Conservation (phyloP, 208 protist species). For the Herpetomonas samuelpessoai region DNA sequence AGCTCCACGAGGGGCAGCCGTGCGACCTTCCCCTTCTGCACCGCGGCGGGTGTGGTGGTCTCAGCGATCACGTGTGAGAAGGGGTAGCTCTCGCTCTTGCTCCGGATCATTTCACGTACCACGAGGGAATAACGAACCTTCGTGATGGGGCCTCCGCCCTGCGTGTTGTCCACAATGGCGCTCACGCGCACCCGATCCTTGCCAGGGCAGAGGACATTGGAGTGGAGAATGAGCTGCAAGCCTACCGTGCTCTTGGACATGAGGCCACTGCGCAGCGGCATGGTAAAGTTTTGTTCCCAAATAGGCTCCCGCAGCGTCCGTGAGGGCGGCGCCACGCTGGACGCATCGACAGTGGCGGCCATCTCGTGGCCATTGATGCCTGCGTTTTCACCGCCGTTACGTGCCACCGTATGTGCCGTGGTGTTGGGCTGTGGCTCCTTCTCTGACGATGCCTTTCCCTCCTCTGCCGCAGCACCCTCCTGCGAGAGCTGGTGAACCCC, state of each 20-base stretch:
- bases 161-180: slow-evolving; percentile 53
- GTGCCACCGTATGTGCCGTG: not conserved
- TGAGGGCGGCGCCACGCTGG: not conserved
- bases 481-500: not conserved
- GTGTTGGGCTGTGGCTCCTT: not conserved
- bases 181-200: slow-evolving; percentile 22
- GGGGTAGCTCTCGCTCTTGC: slow-evolving; percentile 26
- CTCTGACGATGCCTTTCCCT: not conserved
- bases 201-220: slow-evolving; percentile 10
- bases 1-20: slow-evolving; percentile 33
- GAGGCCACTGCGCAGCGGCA: slow-evolving; percentile 33
- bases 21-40: slow-evolving; percentile 33
- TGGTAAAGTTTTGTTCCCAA: slow-evolving; percentile 30
- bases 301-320: not conserved
- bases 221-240: not conserved
- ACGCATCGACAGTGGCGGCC: not conserved
- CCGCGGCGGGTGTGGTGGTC: slow-evolving; percentile 9
- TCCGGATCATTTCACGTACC: slow-evolving; percentile 35
- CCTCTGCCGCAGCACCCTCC: too few relatives aligned
- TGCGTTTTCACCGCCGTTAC: slow-evolving; percentile 2
- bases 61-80: slow-evolving; percentile 20
- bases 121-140: slow-evolving; percentile 49
- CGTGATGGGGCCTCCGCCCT: slow-evolving; percentile 41
- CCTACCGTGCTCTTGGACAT: slow-evolving; percentile 3
- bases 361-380: slow-evolving; percentile 6